Evolutionary conservation across 2,329 filamentous ascomycete genomes (phyloP).

Genomic region (Hypoxylon sp.): DNA sequence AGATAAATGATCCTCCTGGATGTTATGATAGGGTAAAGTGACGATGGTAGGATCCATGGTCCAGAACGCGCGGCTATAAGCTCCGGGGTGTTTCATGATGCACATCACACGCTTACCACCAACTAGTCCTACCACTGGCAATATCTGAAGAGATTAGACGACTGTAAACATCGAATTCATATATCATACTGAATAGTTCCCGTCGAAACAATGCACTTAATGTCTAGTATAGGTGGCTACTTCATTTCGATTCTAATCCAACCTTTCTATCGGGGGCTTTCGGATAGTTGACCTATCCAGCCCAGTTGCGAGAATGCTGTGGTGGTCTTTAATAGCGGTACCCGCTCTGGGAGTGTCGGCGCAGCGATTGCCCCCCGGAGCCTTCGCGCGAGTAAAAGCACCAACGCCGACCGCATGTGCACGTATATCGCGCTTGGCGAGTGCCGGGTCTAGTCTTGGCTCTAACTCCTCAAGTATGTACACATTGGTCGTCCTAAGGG

Average conservation of each 20-base stretch:
- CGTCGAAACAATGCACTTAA: background rate
- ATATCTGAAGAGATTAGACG: background rate
- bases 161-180: background rate
- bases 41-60: slow-evolving; percentile 19
- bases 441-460: slow-evolving; percentile 31
- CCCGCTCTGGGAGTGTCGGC: slow-evolving; percentile 37
- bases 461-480: slow-evolving; percentile 42
- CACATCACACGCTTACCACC: slow-evolving; percentile 8
- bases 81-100: slow-evolving; percentile 23
- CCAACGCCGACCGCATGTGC: slow-evolving; percentile 44
- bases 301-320: slow-evolving; percentile 20
- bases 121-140: background rate
- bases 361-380: slow-evolving; percentile 36
- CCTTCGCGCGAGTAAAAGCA: slow-evolving; percentile 15
- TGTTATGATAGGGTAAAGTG: background rate
- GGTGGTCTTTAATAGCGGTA: slow-evolving; percentile 22
- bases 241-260: background rate
- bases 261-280: slow-evolving; percentile 1
- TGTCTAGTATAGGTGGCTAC: background rate
- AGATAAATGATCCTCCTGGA: slow-evolving; percentile 19
- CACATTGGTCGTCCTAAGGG: background rate
- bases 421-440: slow-evolving; percentile 36
- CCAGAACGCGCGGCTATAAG: slow-evolving; percentile 10
- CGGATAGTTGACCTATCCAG: slow-evolving; percentile 36
- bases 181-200: background rate